These are phyloP conservation scores for Russula compacta DNA, from an alignment of 768 basidiomycete species.

Conservation along the genomic window DNA sequence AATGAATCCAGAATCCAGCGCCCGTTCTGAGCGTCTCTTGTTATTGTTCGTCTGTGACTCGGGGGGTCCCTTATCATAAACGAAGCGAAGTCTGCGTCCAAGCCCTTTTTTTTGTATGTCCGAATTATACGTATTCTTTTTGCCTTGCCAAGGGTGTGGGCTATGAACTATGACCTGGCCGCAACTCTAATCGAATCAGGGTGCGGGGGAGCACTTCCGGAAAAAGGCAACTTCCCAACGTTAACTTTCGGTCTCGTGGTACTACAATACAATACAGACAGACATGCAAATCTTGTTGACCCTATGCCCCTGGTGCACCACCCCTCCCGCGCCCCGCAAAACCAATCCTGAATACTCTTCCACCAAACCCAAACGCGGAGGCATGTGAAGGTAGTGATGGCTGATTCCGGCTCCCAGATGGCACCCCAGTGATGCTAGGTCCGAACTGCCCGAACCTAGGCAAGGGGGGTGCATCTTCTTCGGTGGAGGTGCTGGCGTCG, in stretches of 20 bases:
- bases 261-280: background rate
- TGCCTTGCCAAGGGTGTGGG: background rate
- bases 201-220: background rate
- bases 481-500: constrained; percentile 19
- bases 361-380: constrained; percentile 18
- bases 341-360: constrained; percentile 42
- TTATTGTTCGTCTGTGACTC: background rate
- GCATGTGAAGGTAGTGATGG: constrained; percentile 12
- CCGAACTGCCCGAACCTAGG: constrained; percentile 29
- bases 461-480: background rate
- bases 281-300: background rate
- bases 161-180: background rate
- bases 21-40: background rate
- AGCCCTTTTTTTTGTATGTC: background rate
- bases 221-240: background rate
- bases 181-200: background rate
- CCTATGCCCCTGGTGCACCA: background rate
- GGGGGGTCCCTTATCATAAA: background rate
- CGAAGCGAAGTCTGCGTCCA: background rate
- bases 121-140: background rate
- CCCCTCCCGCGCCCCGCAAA: constrained; percentile 44
- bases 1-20: too few relatives aligned
- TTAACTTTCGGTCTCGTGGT: background rate
- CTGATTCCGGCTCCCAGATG: constrained; percentile 18
- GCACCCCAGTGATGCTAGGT: background rate